These are phyloP conservation scores for Aspergillus piperis DNA, from an alignment of 2,329 filamentous ascomycete species.

Conservation along the genomic window DNA sequence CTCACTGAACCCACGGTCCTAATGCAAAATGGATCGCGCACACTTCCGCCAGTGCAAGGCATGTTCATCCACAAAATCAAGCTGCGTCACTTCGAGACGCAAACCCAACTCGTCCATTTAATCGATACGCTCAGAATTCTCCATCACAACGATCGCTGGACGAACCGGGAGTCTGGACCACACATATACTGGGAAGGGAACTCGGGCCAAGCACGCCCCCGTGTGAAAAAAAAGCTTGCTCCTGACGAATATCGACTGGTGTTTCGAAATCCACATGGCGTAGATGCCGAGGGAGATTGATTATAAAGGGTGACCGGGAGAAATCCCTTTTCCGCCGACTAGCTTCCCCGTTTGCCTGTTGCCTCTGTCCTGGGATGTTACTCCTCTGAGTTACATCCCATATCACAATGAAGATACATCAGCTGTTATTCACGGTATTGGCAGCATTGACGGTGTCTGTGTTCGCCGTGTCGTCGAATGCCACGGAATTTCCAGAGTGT, in stretches of 20 bases:
- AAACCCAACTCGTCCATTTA: background rate
- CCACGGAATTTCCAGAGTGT: background rate
- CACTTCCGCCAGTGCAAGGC: background rate
- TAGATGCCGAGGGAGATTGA: background rate
- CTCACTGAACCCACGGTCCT: slow-evolving; percentile 2
- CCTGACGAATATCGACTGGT: background rate
- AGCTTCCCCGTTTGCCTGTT: background rate
- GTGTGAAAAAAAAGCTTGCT: background rate
- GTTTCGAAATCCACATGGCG: background rate
- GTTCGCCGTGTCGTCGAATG: background rate
- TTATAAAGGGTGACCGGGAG: background rate
- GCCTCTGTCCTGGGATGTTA: background rate
- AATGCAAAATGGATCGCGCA: background rate
- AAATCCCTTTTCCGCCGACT: background rate
- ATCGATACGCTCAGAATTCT: background rate
- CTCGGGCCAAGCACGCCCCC: background rate
- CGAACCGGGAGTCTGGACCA: background rate
- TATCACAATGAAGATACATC: slow-evolving; percentile 1
- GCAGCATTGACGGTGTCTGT: background rate
- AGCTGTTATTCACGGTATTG: background rate
- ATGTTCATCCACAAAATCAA: background rate
- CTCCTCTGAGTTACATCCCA: background rate
- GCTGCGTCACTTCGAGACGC: background rate
- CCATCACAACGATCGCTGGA: background rate
- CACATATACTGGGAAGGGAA: background rate